A percentile compares a stretch with the other conserved stretches of the same genome.
Evolutionary conservation across 2,329 filamentous ascomycete genomes (phyloP).

Genomic region (Aspergillus puulaauensis): DNA sequence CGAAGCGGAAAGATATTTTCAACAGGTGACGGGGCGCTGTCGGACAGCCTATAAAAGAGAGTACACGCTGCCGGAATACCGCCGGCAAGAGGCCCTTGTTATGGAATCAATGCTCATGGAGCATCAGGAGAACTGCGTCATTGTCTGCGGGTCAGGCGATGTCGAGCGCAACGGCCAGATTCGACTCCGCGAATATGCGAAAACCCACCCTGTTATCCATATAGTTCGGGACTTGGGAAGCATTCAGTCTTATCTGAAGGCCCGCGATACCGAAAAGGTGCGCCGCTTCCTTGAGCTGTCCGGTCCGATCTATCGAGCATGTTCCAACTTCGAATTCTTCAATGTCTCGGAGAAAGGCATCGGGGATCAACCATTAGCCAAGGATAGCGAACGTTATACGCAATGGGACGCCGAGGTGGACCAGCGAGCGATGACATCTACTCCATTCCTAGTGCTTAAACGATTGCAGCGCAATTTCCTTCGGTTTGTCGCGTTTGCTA

Average conservation of each 20-base stretch:
- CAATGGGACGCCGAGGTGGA: slow-evolving; percentile 32
- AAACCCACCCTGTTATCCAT: slow-evolving; percentile 69
- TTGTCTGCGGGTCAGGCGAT: slow-evolving; percentile 69
- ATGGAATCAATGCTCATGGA: slow-evolving; percentile 59
- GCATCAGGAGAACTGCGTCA: slow-evolving; percentile 62
- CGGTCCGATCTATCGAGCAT: slow-evolving; percentile 58
- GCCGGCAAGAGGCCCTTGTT: slow-evolving; percentile 61
- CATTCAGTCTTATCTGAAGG: slow-evolving; percentile 62
- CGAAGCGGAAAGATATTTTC: slow-evolving; percentile 68
- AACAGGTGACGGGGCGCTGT: slow-evolving; percentile 61
- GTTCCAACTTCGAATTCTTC: slow-evolving; percentile 74
- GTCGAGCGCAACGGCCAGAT: slow-evolving; percentile 64
- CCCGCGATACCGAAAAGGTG: slow-evolving; percentile 57
- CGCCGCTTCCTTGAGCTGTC: slow-evolving; percentile 56
- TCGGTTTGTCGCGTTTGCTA: slow-evolving; percentile 64
- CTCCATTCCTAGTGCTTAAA: slow-evolving; percentile 67
- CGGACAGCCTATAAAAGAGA: slow-evolving; percentile 63
- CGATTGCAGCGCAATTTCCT: slow-evolving; percentile 68
- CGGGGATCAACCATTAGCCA: slow-evolving; percentile 23
- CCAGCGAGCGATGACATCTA: slow-evolving; percentile 42
- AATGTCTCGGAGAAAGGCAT: slow-evolving; percentile 62
- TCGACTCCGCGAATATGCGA: slow-evolving; percentile 61
- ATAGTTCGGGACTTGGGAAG: slow-evolving; percentile 64
- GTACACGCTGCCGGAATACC: slow-evolving; percentile 63
- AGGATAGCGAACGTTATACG: slow-evolving; percentile 25